These are phyloP conservation scores for Penicillium sp. DNA, from an alignment of 2,329 filamentous ascomycete species.

Conservation along the genomic window DNA sequence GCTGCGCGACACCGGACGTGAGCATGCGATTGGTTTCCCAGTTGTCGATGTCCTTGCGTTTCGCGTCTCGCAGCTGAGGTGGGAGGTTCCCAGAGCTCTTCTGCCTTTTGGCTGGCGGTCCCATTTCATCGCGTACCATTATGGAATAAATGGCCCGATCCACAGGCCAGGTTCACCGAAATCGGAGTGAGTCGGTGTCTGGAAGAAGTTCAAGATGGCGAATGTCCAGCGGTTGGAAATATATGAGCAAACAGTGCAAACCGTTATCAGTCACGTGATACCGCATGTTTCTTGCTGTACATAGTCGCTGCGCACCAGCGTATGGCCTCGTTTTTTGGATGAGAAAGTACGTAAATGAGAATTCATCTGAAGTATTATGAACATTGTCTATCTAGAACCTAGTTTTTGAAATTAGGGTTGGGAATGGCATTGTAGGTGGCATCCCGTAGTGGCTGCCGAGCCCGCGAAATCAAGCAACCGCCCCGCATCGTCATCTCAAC, in stretches of 20 bases:
- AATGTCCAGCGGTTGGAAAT: conserved; percentile 6
- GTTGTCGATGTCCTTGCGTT: conserved; percentile 90
- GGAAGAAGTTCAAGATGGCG: conserved; percentile 5
- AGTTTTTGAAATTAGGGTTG: neutral
- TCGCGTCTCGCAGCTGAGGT: conserved; percentile 43
- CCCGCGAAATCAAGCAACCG: conserved; percentile 15
- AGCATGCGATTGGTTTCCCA: conserved; percentile 99
- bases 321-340: too few relatives aligned
- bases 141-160: conserved; percentile 1
- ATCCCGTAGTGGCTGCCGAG: conserved; percentile 5
- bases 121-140: conserved; percentile 35
- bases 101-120: conserved; percentile 37
- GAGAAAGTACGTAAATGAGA: neutral
- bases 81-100: conserved; percentile 35
- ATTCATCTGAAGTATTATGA: neutral
- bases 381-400: neutral
- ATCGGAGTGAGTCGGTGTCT: neutral
- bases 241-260: conserved; percentile 30
- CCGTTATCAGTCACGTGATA: conserved; percentile 25
- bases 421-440: neutral
- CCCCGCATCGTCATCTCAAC: conserved; percentile 33
- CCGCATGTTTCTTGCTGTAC: too few relatives aligned
- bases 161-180: neutral
- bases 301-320: neutral
- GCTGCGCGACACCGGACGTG: conserved; percentile 88